Conservation (phyloP, 2,329 filamentous ascomycete genomes). For the Volutella citrinella region DNA sequence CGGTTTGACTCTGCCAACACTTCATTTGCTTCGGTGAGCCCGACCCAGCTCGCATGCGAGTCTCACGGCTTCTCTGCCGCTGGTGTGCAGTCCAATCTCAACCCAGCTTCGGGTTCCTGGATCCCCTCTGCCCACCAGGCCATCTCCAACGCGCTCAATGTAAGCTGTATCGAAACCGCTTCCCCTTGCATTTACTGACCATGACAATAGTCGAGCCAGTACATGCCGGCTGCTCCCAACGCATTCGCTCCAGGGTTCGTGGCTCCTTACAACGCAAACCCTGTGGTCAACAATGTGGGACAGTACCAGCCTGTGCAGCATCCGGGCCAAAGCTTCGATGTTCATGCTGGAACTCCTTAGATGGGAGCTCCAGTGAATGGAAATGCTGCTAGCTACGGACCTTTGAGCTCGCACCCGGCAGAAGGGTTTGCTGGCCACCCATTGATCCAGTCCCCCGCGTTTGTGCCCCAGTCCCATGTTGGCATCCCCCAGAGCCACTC, state of each 20-base stretch:
- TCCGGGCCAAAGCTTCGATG: background rate
- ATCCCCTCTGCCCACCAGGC: constrained; percentile 22
- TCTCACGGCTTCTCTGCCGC: too few species aligned
- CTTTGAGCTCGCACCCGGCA: background rate
- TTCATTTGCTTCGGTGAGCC: too few species aligned
- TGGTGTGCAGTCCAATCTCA: too few species aligned
- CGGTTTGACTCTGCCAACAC: too few species aligned
- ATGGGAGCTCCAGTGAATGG: constrained; percentile 17
- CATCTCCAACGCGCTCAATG: constrained; percentile 19
- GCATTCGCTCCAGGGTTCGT: too few species aligned
- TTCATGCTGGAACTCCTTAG: constrained; percentile 18
- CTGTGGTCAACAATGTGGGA: background rate
- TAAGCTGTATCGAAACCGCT: constrained; percentile 6
- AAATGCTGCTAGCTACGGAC: background rate
- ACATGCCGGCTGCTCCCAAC: too few species aligned
- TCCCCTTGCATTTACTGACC: too few species aligned
- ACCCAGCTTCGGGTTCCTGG: constrained; percentile 15
- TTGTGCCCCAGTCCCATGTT: background rate
- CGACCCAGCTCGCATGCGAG: too few species aligned
- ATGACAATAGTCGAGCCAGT: too few species aligned
- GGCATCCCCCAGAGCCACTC: constrained; percentile 1
- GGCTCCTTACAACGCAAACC: background rate
- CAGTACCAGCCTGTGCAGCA: too few species aligned
- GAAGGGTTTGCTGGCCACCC: background rate
- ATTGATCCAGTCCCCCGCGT: background rate